Evolutionary conservation across 2,329 filamentous ascomycete genomes (phyloP).

Genomic region (Monilinia fructigena): DNA sequence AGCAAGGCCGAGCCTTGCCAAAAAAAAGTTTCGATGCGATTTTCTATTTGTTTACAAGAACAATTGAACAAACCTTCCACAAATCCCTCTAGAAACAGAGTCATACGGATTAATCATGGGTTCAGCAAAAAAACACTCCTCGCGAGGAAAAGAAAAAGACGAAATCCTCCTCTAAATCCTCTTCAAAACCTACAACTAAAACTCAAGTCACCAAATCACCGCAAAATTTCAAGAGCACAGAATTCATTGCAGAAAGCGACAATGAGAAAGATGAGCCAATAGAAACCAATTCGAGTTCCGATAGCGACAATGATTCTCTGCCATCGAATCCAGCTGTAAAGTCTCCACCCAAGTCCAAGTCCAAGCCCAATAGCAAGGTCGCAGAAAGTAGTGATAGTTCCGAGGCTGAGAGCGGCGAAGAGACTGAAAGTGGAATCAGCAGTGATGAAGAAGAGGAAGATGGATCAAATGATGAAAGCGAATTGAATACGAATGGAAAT

Average conservation of each 20-base stretch:
- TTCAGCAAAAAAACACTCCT: slow-evolving; percentile 29
- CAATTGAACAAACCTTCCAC: slow-evolving; percentile 10
- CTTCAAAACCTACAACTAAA: slow-evolving; percentile 6
- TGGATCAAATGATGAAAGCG: slow-evolving; percentile 36
- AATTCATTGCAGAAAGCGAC: slow-evolving; percentile 37
- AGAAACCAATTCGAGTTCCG: slow-evolving; percentile 27
- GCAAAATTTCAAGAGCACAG: slow-evolving; percentile 34
- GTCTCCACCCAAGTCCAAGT: slow-evolving; percentile 7
- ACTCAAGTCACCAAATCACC: slow-evolving; percentile 16
- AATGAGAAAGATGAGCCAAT: slow-evolving; percentile 31
- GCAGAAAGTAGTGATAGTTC: slow-evolving; percentile 28
- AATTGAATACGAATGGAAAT: slow-evolving; percentile 19
- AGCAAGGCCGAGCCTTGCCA: slow-evolving; percentile 20
- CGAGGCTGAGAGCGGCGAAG: slow-evolving; percentile 36
- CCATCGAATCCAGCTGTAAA: slow-evolving; percentile 26
- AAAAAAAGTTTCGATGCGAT: slow-evolving; percentile 27
- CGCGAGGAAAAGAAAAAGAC: slow-evolving; percentile 29
- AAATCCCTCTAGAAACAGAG: slow-evolving; percentile 7
- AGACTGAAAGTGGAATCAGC: slow-evolving; percentile 32
- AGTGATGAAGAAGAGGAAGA: slow-evolving; percentile 43
- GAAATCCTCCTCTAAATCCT: slow-evolving; percentile 23
- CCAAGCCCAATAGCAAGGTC: slow-evolving; percentile 35
- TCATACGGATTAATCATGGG: slow-evolving; percentile 22
- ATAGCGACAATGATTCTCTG: slow-evolving; percentile 32
- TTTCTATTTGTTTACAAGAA: slow-evolving; percentile 12